Percentiles rank a stretch among this genome's conserved stretches.
Evolutionary conservation across 768 basidiomycete genomes (phyloP).

Genomic region (Trametes gibbosa): DNA sequence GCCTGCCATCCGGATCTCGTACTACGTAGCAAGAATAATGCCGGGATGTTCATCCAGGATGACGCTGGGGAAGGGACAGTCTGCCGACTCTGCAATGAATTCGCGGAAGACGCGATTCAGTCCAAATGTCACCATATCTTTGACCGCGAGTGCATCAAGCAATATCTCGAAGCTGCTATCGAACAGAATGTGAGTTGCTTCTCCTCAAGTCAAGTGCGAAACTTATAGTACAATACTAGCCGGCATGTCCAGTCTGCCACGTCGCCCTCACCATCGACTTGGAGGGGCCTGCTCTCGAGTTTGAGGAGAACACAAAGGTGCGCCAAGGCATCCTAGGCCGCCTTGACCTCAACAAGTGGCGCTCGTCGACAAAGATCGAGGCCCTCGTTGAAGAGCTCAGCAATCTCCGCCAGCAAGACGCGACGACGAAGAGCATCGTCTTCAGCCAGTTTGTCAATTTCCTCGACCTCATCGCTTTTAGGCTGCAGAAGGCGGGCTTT

Average conservation of each 20-base stretch:
- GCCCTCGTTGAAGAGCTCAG: conserved; percentile 91
- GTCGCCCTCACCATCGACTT: conserved; percentile 90
- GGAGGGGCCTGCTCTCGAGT: conserved; percentile 88
- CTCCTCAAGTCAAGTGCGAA: background rate
- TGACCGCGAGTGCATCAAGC: conserved; percentile 92
- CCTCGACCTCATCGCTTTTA: conserved; percentile 88
- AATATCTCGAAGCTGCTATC: conserved; percentile 77
- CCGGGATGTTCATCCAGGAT: conserved; percentile 54
- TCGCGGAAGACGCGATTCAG: conserved; percentile 96
- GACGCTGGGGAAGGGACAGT: conserved; percentile 74
- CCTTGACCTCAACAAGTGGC: conserved; percentile 84
- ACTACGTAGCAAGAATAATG: conserved; percentile 79
- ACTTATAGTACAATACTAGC: conserved; percentile 41
- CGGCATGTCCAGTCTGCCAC: conserved; percentile 94
- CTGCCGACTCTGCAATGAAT: conserved; percentile 94
- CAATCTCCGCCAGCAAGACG: conserved; percentile 78
- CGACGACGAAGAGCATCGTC: conserved; percentile 94
- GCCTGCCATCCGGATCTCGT: conserved; percentile 95
- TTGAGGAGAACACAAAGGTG: conserved; percentile 53
- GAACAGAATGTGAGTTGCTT: conserved; percentile 54
- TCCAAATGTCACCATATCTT: conserved; percentile 93
- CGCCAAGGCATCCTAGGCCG: conserved; percentile 94
- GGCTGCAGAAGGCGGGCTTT: conserved; percentile 91
- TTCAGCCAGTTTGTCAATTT: conserved; percentile 96
- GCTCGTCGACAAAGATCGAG: conserved; percentile 97